phyloP scores from a whole-genome alignment of 306 rosid genomes.

The Prosopis cineraria region DNA sequence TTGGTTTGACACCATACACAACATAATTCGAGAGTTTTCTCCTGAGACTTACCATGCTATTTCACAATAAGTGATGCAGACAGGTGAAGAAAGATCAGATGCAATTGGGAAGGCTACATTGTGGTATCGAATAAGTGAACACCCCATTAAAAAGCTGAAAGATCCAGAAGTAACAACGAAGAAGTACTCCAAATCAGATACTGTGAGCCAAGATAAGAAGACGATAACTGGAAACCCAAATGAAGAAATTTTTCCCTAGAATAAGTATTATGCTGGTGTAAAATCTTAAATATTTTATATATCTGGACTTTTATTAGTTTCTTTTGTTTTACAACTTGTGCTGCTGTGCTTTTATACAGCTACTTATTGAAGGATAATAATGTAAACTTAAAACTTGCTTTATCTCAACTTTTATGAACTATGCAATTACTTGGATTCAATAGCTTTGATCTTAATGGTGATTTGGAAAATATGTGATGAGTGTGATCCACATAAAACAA shows the following conservation, averaged over 20 bases:
- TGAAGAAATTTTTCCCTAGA: constrained; percentile 36
- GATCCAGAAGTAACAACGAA: constrained; percentile 32
- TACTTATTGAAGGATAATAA: background rate
- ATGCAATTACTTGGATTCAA: too few species aligned
- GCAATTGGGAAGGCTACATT: constrained; percentile 23
- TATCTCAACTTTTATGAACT: background rate
- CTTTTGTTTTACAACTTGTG: background rate
- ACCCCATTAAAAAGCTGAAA: constrained; percentile 43
- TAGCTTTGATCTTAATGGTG: too few species aligned
- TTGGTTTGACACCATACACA: too few species aligned
- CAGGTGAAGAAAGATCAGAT: constrained; percentile 37
- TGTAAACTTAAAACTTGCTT: background rate
- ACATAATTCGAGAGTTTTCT: too few species aligned
- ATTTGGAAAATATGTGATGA: too few species aligned
- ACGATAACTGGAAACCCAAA: constrained; percentile 66
- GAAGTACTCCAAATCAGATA: constrained; percentile 2
- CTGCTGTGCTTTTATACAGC: background rate
- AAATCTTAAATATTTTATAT: background rate
- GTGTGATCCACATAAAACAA: too few species aligned
- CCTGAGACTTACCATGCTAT: background rate
- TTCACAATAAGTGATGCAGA: constrained; percentile 30
- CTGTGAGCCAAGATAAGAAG: constrained; percentile 34
- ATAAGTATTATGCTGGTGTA: constrained; percentile 34
- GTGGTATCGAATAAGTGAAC: constrained; percentile 45
- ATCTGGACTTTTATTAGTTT: too few species aligned